phyloP scores from a whole-genome alignment of 2,329 filamentous ascomycete species.

The Neonectria neomacrospora region DNA sequence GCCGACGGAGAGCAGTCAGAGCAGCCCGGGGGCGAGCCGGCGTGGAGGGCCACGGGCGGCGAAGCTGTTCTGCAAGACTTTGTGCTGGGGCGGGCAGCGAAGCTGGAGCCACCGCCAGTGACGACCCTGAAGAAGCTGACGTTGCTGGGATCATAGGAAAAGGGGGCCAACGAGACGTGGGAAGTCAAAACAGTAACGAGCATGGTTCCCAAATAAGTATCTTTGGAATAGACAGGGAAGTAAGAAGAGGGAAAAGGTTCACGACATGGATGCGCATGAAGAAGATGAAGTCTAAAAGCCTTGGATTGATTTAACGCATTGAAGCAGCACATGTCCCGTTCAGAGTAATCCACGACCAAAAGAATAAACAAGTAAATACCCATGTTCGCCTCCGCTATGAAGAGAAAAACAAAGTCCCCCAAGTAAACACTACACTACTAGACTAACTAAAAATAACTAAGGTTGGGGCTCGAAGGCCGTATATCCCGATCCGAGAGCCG shows the following conservation, averaged over 20 bases:
- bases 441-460: constrained; percentile 5
- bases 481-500: constrained; percentile 24
- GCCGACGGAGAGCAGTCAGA: constrained; percentile 33
- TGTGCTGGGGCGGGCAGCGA: constrained; percentile 57
- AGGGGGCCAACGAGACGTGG: not conserved
- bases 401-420: constrained; percentile 25
- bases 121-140: constrained; percentile 60
- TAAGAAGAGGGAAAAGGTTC: constrained; percentile 15
- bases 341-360: constrained; percentile 17
- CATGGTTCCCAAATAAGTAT: not conserved
- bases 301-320: constrained; percentile 18
- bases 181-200: not conserved
- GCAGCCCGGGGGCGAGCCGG: constrained; percentile 35
- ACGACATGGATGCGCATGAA: constrained; percentile 3
- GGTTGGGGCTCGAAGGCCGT: constrained; percentile 1
- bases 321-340: constrained; percentile 19
- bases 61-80: constrained; percentile 65
- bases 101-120: constrained; percentile 61
- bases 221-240: constrained; percentile 3
- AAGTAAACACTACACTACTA: constrained; percentile 19
- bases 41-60: constrained; percentile 57
- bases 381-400: constrained; percentile 51
- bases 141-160: constrained; percentile 56
- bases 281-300: not conserved
- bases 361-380: constrained; percentile 35